Evolutionary conservation across 1,284 basidiomycete species (phyloP).

Genomic region (Microbotryum lychnidis-dioicae): DNA sequence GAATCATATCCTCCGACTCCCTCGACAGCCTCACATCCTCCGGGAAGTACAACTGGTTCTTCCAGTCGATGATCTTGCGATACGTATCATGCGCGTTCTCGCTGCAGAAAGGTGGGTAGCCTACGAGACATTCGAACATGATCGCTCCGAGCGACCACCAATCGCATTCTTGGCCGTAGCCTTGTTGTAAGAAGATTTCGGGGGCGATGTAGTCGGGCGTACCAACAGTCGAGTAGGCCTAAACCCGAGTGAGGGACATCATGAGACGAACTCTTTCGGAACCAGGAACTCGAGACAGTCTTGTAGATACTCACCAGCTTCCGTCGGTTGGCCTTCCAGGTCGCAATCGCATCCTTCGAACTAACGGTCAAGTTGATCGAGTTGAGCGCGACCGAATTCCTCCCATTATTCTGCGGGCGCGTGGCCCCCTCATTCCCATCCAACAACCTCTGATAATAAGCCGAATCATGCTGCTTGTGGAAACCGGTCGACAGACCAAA

Average conservation of each 20-base stretch:
- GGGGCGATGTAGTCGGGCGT: slow-evolving; percentile 99
- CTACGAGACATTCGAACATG: slow-evolving; percentile 97
- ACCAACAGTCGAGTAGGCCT: slow-evolving; percentile 97
- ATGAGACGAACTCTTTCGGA: not conserved
- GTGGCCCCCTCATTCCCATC: slow-evolving; percentile 45
- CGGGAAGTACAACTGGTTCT: slow-evolving; percentile 80
- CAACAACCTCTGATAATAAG: slow-evolving; percentile 88
- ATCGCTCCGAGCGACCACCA: slow-evolving; percentile 59
- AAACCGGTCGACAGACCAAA: slow-evolving; percentile 92
- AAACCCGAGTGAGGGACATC: slow-evolving; percentile 1
- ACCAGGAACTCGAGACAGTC: not conserved
- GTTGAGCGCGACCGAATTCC: slow-evolving; percentile 93
- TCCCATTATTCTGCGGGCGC: slow-evolving; percentile 32
- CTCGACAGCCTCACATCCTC: slow-evolving; percentile 90
- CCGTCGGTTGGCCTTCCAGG: slow-evolving; percentile 96
- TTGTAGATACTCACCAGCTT: slow-evolving; percentile 60
- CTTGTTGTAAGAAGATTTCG: slow-evolving; percentile 95
- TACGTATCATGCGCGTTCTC: slow-evolving; percentile 97
- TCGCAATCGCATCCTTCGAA: slow-evolving; percentile 84
- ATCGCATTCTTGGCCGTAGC: slow-evolving; percentile 78
- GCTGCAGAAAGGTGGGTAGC: slow-evolving; percentile 35
- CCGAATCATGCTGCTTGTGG: slow-evolving; percentile 88
- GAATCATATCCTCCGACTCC: slow-evolving; percentile 86
- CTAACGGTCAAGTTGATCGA: slow-evolving; percentile 92
- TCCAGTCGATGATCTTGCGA: slow-evolving; percentile 97